Base-by-base conservation (phyloP, 176 grass and related monocot species). In the maize (Zea mays) region DNA sequence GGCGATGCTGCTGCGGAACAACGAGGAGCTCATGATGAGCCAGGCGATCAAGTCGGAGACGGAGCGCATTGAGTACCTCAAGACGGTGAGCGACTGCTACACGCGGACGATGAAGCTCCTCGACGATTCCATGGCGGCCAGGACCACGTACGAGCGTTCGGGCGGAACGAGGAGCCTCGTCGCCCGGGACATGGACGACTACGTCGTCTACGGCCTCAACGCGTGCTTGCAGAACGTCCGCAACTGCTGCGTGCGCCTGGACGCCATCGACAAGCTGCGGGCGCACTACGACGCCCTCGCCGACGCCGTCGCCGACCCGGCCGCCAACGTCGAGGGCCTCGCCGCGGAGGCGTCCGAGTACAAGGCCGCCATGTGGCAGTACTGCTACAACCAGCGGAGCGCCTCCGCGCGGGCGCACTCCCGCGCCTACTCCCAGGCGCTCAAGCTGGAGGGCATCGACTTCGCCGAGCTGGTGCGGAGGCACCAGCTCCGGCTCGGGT, bases 191-290 rank as follows among this genome's bases (percentile, higher is more conserved):
- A 20, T 62, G 7, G 20, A 62, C 59, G 59, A 62, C 59, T 62
- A 62, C 2, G 59, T 62, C 59, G 34, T 9, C 19, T 62, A 62
- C 59, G 59, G 59, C 7, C 59, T 62, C 59, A 62, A 62, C 59
- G 6, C 34, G 59, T 62, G 59, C 59, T 10, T 62, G 59, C 59
- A 62, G 27, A 62, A 62, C 27, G 19, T 62, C 20, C 59, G 59
- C 19, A 62, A 62, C 59, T 33, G 59, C 59, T 62, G 59, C 59
- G 34, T 62, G 59, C 59, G 59, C 59, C 20, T 62, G 59, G 59
- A 62, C 59, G 59, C 21, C 21, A 8, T 62, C 21, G 59, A 9
- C 59, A 62, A 62, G 59, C 59, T 62, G 2, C 2, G 59, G 59
- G n/a, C 59, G 9, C 59, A 62, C 59, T 62, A 62, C 19, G 21